Conservation (phyloP, 208 protist genomes). For the Acanthamoeba divionensis region DNA sequence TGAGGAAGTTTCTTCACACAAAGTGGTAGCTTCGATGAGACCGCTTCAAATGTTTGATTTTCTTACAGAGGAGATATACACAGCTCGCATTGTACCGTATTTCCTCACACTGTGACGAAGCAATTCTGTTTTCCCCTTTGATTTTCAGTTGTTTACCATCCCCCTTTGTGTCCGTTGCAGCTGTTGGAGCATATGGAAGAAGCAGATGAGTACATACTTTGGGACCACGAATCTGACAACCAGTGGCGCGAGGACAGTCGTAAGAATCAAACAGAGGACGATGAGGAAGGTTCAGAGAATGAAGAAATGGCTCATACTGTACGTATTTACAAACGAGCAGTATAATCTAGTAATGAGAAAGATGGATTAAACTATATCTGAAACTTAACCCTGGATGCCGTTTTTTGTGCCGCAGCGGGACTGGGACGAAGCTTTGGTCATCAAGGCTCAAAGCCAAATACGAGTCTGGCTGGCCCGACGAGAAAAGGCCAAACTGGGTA, state of each 20-base stretch:
- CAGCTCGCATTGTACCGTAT: conserved; percentile 7
- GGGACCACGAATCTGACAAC: conserved; percentile 7
- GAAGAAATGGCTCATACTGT: too few relatives aligned
- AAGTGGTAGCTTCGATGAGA: background rate
- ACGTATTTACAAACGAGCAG: too few relatives aligned
- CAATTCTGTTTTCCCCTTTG: background rate
- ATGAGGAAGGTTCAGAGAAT: too few relatives aligned
- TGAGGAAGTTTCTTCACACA: background rate
- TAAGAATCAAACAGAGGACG: too few relatives aligned
- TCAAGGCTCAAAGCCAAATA: background rate
- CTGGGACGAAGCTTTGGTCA: background rate
- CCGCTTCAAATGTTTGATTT: background rate
- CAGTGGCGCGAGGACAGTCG: conserved; percentile 33
- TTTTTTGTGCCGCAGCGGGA: background rate
- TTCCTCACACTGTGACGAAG: too few relatives aligned
- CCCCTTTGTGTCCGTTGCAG: background rate
- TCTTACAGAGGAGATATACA: background rate
- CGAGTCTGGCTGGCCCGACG: conserved; percentile 17
- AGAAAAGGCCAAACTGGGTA: background rate
- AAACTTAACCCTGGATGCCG: too few relatives aligned
- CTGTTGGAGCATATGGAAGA: background rate
- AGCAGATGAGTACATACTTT: background rate
- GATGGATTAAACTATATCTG: too few relatives aligned
- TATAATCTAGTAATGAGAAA: too few relatives aligned
- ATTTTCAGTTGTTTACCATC: background rate